Base-by-base conservation (phyloP, 1,139 yeast genomes). In the Lodderomyces beijingensis region DNA sequence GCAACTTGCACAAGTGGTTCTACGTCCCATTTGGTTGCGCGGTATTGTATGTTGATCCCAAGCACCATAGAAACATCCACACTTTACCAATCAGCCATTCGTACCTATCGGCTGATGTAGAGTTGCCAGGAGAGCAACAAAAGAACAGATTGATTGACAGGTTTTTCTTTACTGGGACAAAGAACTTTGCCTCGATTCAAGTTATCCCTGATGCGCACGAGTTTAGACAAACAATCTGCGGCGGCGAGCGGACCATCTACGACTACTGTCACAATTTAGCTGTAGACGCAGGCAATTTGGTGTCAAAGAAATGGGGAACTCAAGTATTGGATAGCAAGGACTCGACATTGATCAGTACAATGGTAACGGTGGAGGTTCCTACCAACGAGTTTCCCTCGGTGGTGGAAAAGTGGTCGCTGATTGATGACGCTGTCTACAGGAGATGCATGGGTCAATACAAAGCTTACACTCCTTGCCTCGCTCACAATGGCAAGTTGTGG, bases 1-100 rank as follows among this genome's bases (percentile, higher is more conserved):
- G 82, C 25, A 82, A 81, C 47, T 57, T 80, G 21, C 89, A 83
- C 62, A 83, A 83, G 49, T 82, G 89, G 89, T 59, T 66, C 29
- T 77, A 51, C 42, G 67, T 68, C 15, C 85, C 88, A 2, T 60
- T 77, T 31, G 75, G 79, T 1, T 67, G 73, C 43, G 81, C 85
- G 0, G 59, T 78, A 14, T 51, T 83, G 31, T 81, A 81, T 45
- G 83, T 76, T 6, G 69, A 71, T 40, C 63, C 66, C 3, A 57
- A 63, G 36, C 73, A 70, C 46, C 86, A 78, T 37, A 48, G 53
- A 1, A 36, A 47, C 9, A 59, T 81, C 37, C 81, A 79, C 39
- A 69, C 85, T 0, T 45, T 77, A 38, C 87, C 89, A 1, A 57
- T 81, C 8, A 73, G 82, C 29, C 72, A 65, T 38, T 53, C 59